phyloP scores from a whole-genome alignment of 345 rosid species.

The Turritis glabra region DNA sequence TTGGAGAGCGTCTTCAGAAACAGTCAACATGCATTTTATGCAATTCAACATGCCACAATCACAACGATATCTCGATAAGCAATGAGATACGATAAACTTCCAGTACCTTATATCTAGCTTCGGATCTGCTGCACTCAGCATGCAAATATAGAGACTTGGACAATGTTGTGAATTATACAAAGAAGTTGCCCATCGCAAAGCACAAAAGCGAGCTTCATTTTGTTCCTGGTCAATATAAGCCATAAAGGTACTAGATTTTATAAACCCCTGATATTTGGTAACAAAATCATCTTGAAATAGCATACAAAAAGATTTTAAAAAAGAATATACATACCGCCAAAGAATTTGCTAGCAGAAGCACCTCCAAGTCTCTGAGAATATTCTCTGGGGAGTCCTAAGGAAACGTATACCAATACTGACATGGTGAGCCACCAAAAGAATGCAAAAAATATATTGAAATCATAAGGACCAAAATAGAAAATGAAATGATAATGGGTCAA shows the following conservation, averaged over 20 bases:
- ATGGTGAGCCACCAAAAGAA: slow-evolving; percentile 20
- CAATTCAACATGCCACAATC: slow-evolving; percentile 13
- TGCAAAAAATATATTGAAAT: background rate
- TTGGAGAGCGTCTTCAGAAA: background rate
- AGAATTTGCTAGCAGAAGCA: slow-evolving; percentile 67
- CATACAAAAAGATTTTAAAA: background rate
- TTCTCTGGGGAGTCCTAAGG: slow-evolving; percentile 67
- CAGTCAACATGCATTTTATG: slow-evolving; percentile 5
- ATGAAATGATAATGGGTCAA: background rate
- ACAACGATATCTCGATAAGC: slow-evolving; percentile 8
- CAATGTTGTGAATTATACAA: slow-evolving; percentile 81
- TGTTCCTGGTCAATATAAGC: slow-evolving; percentile 61
- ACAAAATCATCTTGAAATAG: background rate
- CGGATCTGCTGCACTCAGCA: slow-evolving; percentile 83
- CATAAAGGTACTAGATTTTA: slow-evolving; percentile 18
- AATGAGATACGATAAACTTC: slow-evolving; percentile 18
- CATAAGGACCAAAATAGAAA: slow-evolving; percentile 14
- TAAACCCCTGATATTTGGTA: background rate
- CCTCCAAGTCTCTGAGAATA: slow-evolving; percentile 71
- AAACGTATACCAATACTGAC: slow-evolving; percentile 14
- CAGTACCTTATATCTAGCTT: slow-evolving; percentile 89
- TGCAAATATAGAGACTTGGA: slow-evolving; percentile 90
- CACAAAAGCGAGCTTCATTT: slow-evolving; percentile 94
- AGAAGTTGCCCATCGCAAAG: slow-evolving; percentile 86
- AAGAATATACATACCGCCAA: slow-evolving; percentile 56